Conservation (phyloP, 2,329 filamentous ascomycete species). For the Huntiella abstrusa region DNA sequence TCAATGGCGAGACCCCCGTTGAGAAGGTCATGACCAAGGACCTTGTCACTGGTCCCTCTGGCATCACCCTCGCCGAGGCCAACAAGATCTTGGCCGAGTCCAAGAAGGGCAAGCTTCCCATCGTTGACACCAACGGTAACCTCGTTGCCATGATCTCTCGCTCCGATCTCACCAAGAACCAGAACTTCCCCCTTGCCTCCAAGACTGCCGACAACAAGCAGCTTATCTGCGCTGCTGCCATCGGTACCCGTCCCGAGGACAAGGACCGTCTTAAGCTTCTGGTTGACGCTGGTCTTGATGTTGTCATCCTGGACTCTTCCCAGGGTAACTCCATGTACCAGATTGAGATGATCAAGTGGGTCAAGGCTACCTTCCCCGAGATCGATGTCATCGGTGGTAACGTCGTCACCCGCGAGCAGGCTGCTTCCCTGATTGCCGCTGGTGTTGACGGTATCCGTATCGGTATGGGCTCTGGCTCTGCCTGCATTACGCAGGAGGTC, state of each 20-base stretch:
- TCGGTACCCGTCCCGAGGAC: conserved; percentile 88
- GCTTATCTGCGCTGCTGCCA: conserved; percentile 83
- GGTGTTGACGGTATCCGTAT: conserved; percentile 94
- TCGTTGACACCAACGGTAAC: conserved; percentile 68
- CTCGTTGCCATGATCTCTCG: conserved; percentile 82
- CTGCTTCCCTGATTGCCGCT: conserved; percentile 75
- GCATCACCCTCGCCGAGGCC: conserved; percentile 70
- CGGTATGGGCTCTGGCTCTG: conserved; percentile 94
- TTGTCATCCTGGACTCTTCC: conserved; percentile 87
- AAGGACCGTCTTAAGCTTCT: conserved; percentile 71
- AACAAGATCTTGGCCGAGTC: conserved; percentile 86
- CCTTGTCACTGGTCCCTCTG: conserved; percentile 68
- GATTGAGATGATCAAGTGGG: conserved; percentile 93
- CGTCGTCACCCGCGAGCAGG: conserved; percentile 94
- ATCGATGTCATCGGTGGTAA: conserved; percentile 97
- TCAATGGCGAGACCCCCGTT: conserved; percentile 50
- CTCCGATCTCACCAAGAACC: conserved; percentile 96
- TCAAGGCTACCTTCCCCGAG: conserved; percentile 69
- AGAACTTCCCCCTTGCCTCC: conserved; percentile 88
- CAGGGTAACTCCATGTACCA: conserved; percentile 99
- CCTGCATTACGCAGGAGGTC: conserved; percentile 98
- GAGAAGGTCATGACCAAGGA: conserved; percentile 90
- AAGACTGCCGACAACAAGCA: conserved; percentile 96
- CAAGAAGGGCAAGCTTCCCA: conserved; percentile 96
- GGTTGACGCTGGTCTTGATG: conserved; percentile 84